Evolutionary conservation across 2,329 filamentous ascomycete genomes (phyloP), one percentile per base, ranked within the genome.

Genomic region (Daldinia sp.): DNA sequence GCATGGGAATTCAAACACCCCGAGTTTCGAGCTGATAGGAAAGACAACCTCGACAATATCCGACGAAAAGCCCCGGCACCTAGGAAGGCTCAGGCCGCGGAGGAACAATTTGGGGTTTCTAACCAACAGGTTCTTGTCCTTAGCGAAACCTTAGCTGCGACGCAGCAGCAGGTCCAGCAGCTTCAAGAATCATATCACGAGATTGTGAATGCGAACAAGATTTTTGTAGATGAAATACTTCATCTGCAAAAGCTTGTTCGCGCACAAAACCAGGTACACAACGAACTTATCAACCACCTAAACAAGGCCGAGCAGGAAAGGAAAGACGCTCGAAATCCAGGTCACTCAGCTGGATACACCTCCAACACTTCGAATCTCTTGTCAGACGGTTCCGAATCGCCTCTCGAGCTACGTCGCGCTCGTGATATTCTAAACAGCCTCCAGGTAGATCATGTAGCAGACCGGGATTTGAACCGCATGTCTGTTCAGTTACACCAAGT

Each of bases 1-100:
- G 89, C 91, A 12, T 97, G 93, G 93, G 96, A 99, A 78, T 99
- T 99, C 79, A 97, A 96, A 79, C 96, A 99, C 77, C 95, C 95
- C 12, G 94, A 97, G 76, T 99, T 99, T 83, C 92, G 94, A 75
- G 91, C 92, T 72, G 95, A 98, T 81, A 97, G 95, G 81, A 98
- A 98, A 80, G 94, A 98, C 78, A 96, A 94, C 51, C 86, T 99
- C 54, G 96, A 99, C 77, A 98, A 98, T 74, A 99, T 99, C 76
- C 90, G 94, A 75, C 88, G 96, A 74, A 99, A 99, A 82, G 95
- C 96, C 2, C 96, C 96, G 0, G 94, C 95, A 1, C 93, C 95
- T 2, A 87, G 95, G 72, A 98, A 98, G 78, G 81, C 86, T 2
- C 87, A 88, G 72, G 82, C 83, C 10, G 79, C 84, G 18, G 91